Conservation (phyloP, 2,329 filamentous ascomycete species). For the Venturia pyrina region DNA sequence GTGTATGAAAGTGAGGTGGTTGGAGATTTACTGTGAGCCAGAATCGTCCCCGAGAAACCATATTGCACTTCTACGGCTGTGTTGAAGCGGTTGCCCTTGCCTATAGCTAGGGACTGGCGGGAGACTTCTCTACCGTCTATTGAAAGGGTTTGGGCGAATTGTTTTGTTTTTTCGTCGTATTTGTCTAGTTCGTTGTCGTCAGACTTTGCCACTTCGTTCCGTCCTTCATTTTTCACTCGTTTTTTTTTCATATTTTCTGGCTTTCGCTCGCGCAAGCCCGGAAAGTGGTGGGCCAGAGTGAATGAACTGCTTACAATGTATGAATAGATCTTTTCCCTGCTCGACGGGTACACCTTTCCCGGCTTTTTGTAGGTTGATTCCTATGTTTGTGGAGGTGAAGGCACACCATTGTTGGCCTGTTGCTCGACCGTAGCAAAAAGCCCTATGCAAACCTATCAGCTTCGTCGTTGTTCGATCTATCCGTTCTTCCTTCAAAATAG, state of each 20-base stretch:
- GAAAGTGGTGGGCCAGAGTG: too few relatives aligned
- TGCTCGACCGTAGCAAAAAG: not conserved
- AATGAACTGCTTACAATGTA: not conserved
- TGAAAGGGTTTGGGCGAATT: constrained; percentile 2
- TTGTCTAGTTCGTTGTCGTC: not conserved
- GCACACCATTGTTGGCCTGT: not conserved
- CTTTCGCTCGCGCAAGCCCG: too few relatives aligned
- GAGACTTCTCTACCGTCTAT: not conserved
- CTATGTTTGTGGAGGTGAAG: constrained; percentile 3
- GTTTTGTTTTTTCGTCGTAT: constrained; percentile 3
- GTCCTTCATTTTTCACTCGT: not conserved
- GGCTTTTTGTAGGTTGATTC: not conserved
- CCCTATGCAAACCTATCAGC: not conserved
- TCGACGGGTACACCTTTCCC: not conserved
- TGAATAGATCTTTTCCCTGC: not conserved
- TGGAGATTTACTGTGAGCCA: not conserved
- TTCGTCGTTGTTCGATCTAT: too few relatives aligned
- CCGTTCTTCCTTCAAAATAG: too few relatives aligned
- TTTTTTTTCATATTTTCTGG: not conserved
- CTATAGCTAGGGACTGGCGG: not conserved
- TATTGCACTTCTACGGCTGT: not conserved
- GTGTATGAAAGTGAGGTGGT: too few relatives aligned
- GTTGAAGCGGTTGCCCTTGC: constrained; percentile 1
- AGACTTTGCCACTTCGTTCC: too few relatives aligned
- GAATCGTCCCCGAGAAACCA: not conserved